Evolutionary conservation across 78 protist species (phyloP).

Genomic region (Speleostelium caveatum): DNA sequence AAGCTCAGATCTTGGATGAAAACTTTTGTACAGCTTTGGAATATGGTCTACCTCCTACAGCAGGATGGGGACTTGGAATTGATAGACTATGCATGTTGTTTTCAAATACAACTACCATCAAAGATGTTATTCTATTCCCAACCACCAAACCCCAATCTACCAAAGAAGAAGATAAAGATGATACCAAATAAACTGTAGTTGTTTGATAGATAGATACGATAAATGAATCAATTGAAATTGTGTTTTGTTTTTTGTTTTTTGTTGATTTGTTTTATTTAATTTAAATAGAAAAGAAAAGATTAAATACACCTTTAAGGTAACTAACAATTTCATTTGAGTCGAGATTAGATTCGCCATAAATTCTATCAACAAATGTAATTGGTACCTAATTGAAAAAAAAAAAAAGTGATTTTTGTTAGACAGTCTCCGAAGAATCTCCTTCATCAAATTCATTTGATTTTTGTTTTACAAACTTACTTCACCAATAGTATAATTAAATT

Average conservation of each 20-base stretch:
- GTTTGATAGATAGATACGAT: background rate
- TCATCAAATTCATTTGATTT: background rate
- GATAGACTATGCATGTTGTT: conserved; percentile 99
- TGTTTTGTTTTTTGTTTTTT: background rate
- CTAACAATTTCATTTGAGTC: conserved; percentile 82
- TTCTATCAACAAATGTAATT: conserved; percentile 95
- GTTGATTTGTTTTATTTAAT: background rate
- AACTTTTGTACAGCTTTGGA: conserved; percentile 95
- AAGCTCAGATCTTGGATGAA: conserved; percentile 97
- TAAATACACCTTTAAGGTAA: conserved; percentile 77
- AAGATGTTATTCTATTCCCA: conserved; percentile 99
- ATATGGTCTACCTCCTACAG: conserved; percentile 99
- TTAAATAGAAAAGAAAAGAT: conserved; percentile 68
- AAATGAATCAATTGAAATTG: background rate
- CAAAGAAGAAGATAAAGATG: too few species aligned
- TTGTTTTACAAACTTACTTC: too few species aligned
- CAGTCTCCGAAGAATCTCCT: too few species aligned
- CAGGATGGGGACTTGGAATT: conserved; percentile 99
- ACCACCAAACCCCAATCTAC: conserved; percentile 94
- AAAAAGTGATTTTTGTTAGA: background rate
- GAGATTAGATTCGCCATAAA: conserved; percentile 92
- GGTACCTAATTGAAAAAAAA: conserved; percentile 82
- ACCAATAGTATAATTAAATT: conserved; percentile 77
- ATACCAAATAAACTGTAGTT: too few species aligned
- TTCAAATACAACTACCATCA: conserved; percentile 95